These are phyloP conservation scores for Fraxinus excelsior DNA, from an alignment of 257 asterid genomes.

Conservation along the genomic window DNA sequence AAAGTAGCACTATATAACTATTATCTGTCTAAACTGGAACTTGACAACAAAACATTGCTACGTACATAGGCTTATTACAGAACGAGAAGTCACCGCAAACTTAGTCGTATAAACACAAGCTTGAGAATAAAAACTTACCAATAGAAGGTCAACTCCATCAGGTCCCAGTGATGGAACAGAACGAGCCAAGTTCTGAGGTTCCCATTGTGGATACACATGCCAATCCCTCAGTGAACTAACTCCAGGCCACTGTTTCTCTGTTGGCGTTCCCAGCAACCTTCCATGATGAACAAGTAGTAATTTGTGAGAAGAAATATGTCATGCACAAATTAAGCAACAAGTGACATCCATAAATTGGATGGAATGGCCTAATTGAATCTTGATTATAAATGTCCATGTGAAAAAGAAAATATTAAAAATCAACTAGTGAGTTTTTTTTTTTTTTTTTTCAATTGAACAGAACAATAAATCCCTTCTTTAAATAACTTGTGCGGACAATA, in stretches of 20 bases:
- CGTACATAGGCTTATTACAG: neutral
- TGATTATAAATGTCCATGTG: no score
- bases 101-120: neutral
- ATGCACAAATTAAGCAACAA: neutral
- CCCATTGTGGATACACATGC: slow-evolving; percentile 98
- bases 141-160: slow-evolving; percentile 85
- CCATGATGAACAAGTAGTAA: neutral
- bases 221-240: slow-evolving; percentile 78
- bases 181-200: slow-evolving; percentile 72
- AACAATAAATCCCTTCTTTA: neutral
- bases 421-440: no score
- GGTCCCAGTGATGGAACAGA: slow-evolving; percentile 79
- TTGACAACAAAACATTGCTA: no score
- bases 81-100: slow-evolving; percentile 8
- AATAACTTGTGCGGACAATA: neutral
- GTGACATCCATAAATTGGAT: no score
- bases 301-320: neutral
- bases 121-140: slow-evolving; percentile 40
- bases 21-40: no score
- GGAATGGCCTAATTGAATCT: no score
- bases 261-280: slow-evolving; percentile 90
- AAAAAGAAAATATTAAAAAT: no score
- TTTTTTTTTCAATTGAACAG: neutral
- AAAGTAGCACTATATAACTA: no score
- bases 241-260: slow-evolving; percentile 88